These are phyloP conservation scores for Xerocomus brunneocitrinus DNA, from an alignment of 768 basidiomycete species.

Conservation along the genomic window DNA sequence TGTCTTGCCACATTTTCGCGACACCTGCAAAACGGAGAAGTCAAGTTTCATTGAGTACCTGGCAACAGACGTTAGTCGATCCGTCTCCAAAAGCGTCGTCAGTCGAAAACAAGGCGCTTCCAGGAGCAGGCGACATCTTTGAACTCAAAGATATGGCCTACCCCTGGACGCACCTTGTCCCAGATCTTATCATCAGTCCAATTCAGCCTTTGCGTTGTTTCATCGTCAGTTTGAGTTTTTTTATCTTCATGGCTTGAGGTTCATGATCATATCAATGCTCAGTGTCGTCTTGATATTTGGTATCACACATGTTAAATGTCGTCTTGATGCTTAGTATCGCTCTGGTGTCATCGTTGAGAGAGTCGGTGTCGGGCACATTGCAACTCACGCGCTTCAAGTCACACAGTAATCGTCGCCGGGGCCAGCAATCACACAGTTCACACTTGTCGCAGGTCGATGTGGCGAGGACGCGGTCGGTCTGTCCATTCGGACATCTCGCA, in stretches of 20 bases:
- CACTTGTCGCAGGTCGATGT: not conserved
- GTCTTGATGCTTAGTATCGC: no score
- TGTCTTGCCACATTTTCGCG: no score
- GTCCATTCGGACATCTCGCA: not conserved
- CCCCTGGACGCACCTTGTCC: not conserved
- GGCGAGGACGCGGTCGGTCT: not conserved
- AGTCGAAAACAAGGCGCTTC: not conserved
- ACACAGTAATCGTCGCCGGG: not conserved
- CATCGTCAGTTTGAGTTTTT: not conserved
- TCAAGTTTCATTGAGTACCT: no score
- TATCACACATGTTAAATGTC: no score
- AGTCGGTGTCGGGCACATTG: not conserved
- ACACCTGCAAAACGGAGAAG: no score
- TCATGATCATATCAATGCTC: not conserved
- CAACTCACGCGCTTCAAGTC: not conserved
- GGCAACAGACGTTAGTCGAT: not conserved
- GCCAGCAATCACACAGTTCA: not conserved
- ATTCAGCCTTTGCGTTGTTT: not conserved
- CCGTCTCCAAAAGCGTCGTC: not conserved
- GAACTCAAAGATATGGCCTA: not conserved
- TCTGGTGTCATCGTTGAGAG: not conserved
- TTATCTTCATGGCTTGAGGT: not conserved
- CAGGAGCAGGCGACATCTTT: not conserved
- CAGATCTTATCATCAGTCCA: not conserved
- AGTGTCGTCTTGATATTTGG: no score